Evolutionary conservation across 1,284 basidiomycete genomes (phyloP).

Genomic region (Stereum hirsutum): DNA sequence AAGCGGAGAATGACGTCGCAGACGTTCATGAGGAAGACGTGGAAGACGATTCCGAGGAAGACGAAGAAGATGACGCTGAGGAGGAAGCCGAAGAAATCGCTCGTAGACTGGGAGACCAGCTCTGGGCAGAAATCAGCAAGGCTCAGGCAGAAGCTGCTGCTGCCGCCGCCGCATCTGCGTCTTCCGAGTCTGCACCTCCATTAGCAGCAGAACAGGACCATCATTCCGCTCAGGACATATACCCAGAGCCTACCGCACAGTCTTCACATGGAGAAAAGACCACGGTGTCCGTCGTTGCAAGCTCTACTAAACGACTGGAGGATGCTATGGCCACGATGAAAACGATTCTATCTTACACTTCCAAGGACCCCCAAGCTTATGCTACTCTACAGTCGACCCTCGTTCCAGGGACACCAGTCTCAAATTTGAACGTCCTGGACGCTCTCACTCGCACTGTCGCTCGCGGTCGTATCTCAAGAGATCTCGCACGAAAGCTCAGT

Average conservation of each 20-base stretch:
- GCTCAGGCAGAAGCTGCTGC: conserved; percentile 37
- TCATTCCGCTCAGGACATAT: neutral
- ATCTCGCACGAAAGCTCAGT: conserved; percentile 44
- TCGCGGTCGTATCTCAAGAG: conserved; percentile 38
- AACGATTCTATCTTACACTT: conserved; percentile 45
- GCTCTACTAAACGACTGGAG: conserved; percentile 31
- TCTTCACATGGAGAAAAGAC: no score
- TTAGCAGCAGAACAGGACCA: neutral
- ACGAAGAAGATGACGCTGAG: conserved; percentile 55
- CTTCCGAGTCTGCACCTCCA: neutral
- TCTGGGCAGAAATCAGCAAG: conserved; percentile 64
- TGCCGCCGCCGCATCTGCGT: neutral
- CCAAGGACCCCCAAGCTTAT: conserved; percentile 44
- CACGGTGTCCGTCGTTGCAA: neutral
- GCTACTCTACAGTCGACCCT: conserved; percentile 38
- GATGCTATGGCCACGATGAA: conserved; percentile 53
- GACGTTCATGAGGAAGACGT: conserved; percentile 32
- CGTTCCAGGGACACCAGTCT: conserved; percentile 40
- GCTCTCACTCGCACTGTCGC: conserved; percentile 39
- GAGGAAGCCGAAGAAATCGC: conserved; percentile 67
- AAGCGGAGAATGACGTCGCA: conserved; percentile 20
- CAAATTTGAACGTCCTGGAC: conserved; percentile 41
- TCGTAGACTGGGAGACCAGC: conserved; percentile 53
- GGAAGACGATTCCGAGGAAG: conserved; percentile 32
- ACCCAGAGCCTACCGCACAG: no score